These are phyloP conservation scores for Psilocybe mexicana DNA, from an alignment of 1,284 basidiomycete genomes.

Conservation along the genomic window DNA sequence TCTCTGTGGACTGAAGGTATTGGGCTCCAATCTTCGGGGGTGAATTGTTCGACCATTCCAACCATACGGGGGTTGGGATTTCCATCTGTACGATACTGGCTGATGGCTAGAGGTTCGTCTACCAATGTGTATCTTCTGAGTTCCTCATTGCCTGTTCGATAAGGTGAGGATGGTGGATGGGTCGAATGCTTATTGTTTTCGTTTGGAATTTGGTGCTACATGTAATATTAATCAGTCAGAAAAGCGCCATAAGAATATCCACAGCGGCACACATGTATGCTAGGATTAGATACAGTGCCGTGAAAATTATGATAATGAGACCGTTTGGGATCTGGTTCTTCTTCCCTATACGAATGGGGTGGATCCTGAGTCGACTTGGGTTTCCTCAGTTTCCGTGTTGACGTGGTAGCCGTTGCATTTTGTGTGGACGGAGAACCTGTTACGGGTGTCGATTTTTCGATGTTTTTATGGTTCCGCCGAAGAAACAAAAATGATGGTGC, in stretches of 20 bases:
- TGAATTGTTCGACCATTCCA: slow-evolving; percentile 2
- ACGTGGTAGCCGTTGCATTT: neutral
- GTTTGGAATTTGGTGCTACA: neutral
- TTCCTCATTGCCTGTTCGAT: neutral
- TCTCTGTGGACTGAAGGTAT: slow-evolving; percentile 32
- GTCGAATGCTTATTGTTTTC: neutral
- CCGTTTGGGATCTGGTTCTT: neutral
- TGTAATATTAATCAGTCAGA: neutral
- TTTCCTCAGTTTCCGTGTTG: slow-evolving; percentile 9
- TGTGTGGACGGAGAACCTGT: neutral
- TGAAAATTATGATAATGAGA: neutral
- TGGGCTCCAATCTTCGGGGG: slow-evolving; percentile 30
- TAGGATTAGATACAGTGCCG: neutral
- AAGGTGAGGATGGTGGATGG: slow-evolving; percentile 10
- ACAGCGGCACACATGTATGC: neutral
- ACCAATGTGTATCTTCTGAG: neutral
- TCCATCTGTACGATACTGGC: slow-evolving; percentile 18
- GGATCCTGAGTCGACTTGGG: neutral
- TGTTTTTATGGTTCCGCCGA: slow-evolving; percentile 13
- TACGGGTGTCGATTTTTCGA: slow-evolving; percentile 2
- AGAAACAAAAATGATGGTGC: slow-evolving; percentile 21
- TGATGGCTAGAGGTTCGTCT: slow-evolving; percentile 18
- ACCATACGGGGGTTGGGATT: slow-evolving; percentile 13
- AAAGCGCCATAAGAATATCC: neutral
- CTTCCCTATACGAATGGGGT: neutral